Base-by-base conservation (phyloP, 2,329 filamentous ascomycete species). In the Paraconiothyrium sp. region DNA sequence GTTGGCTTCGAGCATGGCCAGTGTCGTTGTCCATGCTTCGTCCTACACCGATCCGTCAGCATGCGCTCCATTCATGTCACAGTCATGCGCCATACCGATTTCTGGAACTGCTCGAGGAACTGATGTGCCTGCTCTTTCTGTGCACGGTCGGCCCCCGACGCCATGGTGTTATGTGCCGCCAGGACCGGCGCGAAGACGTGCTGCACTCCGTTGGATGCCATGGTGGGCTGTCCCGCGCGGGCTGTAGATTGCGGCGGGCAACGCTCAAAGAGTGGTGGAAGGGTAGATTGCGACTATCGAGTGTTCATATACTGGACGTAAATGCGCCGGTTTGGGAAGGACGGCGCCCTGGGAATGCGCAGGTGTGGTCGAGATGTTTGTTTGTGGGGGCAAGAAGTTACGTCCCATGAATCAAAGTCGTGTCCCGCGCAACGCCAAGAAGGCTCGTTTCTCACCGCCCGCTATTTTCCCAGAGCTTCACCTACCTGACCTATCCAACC, bases 91-190 rank as follows among this genome's bases (percentile, higher is more conserved):
- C 90, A 70, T 81, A 97, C 94, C 79, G 95, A 98, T 88, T 99
- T 99, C 86, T 99, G 95, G 81, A 98, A 99, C 72, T 89, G 90
- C 81, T 97, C 92, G 63, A 99, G 85, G 78, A 90, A 99, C 77
- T 94, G 89, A 77, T 97, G 94, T 62, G 93, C 94, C 79, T 93
- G 91, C 78, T 91, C 90, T 84, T 98, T 98, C 76, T 92, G 88
- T 68, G 90, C 86, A 74, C 91, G 88, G 76, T 94, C 89, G 69
- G 89, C 91, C 81, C 90, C 92, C 77, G 93, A 86, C 76, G 88
- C 90, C 94, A 99, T 97, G 66, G 94, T 95, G 76, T 90, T 88
- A 81, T 98, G 90, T 66, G 94, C 95, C 70, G 91, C 89, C 72
- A 98, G 85, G 71, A 99, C 92, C 66, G 92, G 92, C 81, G 89